Conservation (phyloP, 2,329 filamentous ascomycete species). For the Colletotrichum sp. region DNA sequence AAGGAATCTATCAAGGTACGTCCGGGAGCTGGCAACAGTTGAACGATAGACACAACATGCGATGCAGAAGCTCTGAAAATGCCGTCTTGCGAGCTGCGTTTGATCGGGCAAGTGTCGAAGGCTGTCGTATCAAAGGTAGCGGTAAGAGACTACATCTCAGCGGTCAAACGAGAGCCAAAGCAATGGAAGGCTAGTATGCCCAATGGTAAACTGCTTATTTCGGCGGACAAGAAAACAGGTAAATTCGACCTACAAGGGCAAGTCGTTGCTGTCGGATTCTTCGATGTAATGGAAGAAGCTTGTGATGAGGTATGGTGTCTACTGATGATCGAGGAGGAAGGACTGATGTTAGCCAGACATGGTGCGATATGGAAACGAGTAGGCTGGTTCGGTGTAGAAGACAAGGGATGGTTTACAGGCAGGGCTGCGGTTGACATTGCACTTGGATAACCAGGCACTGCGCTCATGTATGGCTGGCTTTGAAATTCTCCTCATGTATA, state of each 20-base stretch:
- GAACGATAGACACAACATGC: neutral
- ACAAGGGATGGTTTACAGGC: too few species aligned
- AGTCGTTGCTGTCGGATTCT: neutral
- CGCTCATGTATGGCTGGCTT: too few species aligned
- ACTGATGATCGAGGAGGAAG: neutral
- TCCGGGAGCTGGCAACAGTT: neutral
- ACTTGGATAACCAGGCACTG: too few species aligned
- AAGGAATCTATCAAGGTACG: neutral
- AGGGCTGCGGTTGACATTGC: too few species aligned
- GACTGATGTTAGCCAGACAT: neutral
- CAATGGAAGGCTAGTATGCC: neutral
- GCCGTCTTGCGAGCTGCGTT: neutral
- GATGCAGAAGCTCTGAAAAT: neutral
- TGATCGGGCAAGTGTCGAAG: neutral
- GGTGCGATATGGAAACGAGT: neutral
- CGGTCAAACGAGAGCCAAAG: neutral
- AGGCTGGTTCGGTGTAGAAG: neutral
- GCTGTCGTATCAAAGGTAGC: neutral
- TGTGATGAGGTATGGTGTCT: neutral
- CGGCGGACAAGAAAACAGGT: neutral
- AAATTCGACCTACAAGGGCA: neutral
- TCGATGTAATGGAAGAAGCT: conserved; percentile 1
- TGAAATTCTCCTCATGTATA: too few species aligned
- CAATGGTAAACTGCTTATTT: neutral
- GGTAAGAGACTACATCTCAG: neutral